phyloP scores from a whole-genome alignment of 2,329 filamentous ascomycete species.

The Neonectria magnoliae region DNA sequence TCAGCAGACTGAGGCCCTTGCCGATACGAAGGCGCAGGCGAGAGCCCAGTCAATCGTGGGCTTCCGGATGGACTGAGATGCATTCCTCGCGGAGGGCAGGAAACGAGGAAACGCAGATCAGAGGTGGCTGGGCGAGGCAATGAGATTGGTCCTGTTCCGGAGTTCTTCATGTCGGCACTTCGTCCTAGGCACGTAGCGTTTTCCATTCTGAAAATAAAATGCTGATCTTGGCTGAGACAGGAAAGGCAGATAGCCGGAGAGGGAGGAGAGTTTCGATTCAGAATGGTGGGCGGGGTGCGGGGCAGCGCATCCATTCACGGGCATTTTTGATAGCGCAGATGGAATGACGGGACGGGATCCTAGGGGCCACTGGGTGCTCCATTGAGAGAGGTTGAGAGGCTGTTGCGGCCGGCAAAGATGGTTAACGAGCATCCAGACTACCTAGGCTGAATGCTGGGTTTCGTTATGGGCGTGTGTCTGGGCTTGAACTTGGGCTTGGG shows the following conservation, averaged over 20 bases:
- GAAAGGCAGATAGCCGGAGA: conserved; percentile 15
- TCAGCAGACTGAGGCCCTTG: not conserved
- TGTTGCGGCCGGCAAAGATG: not conserved
- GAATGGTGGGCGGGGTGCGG: conserved; percentile 18
- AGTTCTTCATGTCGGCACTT: conserved; percentile 1
- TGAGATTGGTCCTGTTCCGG: conserved; percentile 20
- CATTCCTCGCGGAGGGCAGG: not conserved
- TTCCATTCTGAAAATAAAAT: conserved; percentile 9
- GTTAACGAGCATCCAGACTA: not conserved
- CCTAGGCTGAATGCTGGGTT: not conserved
- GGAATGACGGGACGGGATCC: not conserved
- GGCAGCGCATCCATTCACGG: conserved; percentile 14
- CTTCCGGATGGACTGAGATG: not conserved
- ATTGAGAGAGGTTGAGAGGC: not conserved
- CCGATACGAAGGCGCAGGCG: not conserved
- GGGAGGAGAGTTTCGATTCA: conserved; percentile 22
- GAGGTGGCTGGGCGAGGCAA: not conserved
- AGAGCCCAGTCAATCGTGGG: not conserved
- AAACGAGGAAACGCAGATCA: not conserved
- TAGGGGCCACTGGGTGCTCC: not conserved
- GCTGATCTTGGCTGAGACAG: conserved; percentile 25
- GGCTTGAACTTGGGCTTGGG: not conserved
- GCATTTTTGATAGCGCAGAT: not conserved
- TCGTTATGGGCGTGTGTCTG: not conserved
- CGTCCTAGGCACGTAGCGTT: not conserved